A percentile compares a stretch with the other conserved stretches of the same genome.
These are phyloP conservation scores for Phyllosticta citribraziliensis DNA, from an alignment of 2,329 filamentous ascomycete species.

Conservation along the genomic window DNA sequence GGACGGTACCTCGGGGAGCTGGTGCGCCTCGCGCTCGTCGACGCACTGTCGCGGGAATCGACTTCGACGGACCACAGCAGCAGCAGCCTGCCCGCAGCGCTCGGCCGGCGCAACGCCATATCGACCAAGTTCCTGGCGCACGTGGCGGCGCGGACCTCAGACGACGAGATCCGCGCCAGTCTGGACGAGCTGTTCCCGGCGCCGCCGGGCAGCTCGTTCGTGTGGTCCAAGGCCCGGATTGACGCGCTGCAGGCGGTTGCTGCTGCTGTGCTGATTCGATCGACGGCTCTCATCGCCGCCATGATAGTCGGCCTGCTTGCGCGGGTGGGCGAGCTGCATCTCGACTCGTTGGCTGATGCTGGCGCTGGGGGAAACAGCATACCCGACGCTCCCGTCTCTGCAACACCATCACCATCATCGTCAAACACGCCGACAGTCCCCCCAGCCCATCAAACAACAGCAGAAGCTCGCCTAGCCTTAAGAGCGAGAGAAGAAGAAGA, in stretches of 20 bases:
- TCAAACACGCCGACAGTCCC: neutral
- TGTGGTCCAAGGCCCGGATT: conserved; percentile 54
- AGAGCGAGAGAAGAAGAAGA: conserved; percentile 32
- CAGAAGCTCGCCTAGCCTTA: neutral
- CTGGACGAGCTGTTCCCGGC: conserved; percentile 26
- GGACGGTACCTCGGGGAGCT: conserved; percentile 71
- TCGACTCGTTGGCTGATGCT: conserved; percentile 13
- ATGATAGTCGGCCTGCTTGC: conserved; percentile 60
- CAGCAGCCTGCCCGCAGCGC: conserved; percentile 40
- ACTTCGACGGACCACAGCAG: conserved; percentile 15
- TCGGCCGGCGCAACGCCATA: conserved; percentile 52
- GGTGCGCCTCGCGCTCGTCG: conserved; percentile 58
- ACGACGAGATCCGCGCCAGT: neutral
- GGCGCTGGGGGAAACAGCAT: neutral
- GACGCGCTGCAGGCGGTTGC: conserved; percentile 55
- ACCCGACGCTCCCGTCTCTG: neutral
- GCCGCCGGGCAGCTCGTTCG: conserved; percentile 37
- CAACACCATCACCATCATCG: neutral
- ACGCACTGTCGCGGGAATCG: conserved; percentile 48
- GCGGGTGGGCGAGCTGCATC: conserved; percentile 55
- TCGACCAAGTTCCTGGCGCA: conserved; percentile 66
- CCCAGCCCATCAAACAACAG: neutral
- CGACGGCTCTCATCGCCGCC: conserved; percentile 64
- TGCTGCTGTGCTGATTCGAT: conserved; percentile 59
- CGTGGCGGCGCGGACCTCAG: conserved; percentile 42